Conservation (phyloP, 2,329 filamentous ascomycete genomes). For the Claviceps cyperi region DNA sequence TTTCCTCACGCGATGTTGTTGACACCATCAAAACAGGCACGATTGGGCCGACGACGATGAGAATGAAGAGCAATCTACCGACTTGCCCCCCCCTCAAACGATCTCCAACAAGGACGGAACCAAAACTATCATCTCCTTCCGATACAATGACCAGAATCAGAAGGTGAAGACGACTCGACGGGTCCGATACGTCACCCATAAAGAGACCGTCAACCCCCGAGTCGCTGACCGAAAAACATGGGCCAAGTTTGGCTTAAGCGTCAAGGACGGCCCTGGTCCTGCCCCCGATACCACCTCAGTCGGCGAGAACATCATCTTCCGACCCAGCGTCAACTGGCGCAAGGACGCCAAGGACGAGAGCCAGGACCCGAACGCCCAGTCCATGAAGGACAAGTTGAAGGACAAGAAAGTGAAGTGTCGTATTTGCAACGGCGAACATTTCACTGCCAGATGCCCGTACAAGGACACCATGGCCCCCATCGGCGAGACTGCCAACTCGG, state of each 20-base stretch:
- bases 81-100: conserved; percentile 73
- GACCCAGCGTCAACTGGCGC: conserved; percentile 87
- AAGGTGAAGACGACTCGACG: conserved; percentile 96
- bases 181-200: conserved; percentile 81
- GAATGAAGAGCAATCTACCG: conserved; percentile 53
- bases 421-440: conserved; percentile 98
- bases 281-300: conserved; percentile 82
- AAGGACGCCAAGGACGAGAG: conserved; percentile 72
- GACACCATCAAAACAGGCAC: conserved; percentile 31
- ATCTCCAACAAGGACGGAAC: conserved; percentile 97
- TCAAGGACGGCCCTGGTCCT: conserved; percentile 70
- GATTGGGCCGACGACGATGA: conserved; percentile 98
- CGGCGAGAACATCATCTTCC: conserved; percentile 97
- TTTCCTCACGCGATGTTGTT: conserved; percentile 10
- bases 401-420: conserved; percentile 99
- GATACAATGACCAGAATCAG: conserved; percentile 82
- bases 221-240: conserved; percentile 90
- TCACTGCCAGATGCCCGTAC: conserved; percentile 97
- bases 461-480: conserved; percentile 98
- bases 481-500: conserved; percentile 41
- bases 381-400: conserved; percentile 72
- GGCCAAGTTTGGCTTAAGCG: conserved; percentile 83
- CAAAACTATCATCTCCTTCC: conserved; percentile 85
- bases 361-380: conserved; percentile 57
- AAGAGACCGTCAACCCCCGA: conserved; percentile 88